phyloP scores from a whole-genome alignment of 352 stramenopile species.

The Pythium periplocum region DNA sequence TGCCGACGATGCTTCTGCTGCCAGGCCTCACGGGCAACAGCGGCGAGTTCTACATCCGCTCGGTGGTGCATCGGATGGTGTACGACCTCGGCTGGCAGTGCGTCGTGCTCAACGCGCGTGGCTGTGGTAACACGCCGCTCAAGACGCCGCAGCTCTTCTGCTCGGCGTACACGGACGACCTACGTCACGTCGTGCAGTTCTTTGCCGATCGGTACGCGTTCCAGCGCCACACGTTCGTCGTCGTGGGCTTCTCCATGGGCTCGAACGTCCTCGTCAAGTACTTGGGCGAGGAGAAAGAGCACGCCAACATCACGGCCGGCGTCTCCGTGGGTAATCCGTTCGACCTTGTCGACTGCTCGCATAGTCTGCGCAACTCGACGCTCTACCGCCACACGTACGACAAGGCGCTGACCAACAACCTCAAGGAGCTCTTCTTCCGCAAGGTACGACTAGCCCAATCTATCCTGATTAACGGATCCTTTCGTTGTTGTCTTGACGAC shows the following conservation, averaged over 20 bases:
- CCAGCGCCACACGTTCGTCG: constrained; percentile 25
- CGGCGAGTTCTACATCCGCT: constrained; percentile 49
- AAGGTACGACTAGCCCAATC: neutral
- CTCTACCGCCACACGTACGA: constrained; percentile 51
- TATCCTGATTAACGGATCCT: neutral
- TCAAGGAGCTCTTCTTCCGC: constrained; percentile 43
- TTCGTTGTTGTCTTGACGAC: neutral
- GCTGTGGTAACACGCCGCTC: constrained; percentile 47
- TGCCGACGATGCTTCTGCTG: constrained; percentile 34
- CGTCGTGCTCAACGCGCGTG: constrained; percentile 55
- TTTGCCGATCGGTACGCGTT: constrained; percentile 34
- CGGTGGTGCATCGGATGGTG: constrained; percentile 25
- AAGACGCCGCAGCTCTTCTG: constrained; percentile 44
- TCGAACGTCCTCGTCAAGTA: constrained; percentile 66
- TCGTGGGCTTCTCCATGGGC: constrained; percentile 48
- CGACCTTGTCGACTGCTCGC: constrained; percentile 33
- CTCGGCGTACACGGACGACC: constrained; percentile 49
- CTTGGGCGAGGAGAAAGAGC: constrained; percentile 39
- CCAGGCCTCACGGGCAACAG: constrained; percentile 44
- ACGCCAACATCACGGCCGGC: constrained; percentile 28
- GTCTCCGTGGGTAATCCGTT: constrained; percentile 60
- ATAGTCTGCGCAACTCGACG: constrained; percentile 29
- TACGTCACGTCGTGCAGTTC: constrained; percentile 32
- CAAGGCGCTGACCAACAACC: constrained; percentile 28
- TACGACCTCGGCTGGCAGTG: constrained; percentile 37